Evolutionary conservation across 2,329 filamentous ascomycete genomes (phyloP).

Genomic region (Capronia americana): DNA sequence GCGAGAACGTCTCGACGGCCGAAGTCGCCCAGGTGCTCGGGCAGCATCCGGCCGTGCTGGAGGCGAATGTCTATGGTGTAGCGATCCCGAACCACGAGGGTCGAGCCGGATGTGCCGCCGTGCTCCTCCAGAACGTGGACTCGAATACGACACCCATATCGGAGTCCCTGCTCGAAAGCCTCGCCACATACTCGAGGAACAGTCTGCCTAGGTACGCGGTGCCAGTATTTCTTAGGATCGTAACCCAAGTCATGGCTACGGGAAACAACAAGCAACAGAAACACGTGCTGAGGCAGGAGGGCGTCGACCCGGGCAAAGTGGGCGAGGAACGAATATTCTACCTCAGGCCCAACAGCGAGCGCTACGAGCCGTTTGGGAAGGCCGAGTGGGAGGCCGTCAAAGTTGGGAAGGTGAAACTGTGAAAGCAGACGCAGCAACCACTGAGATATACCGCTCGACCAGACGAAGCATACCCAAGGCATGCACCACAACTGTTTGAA

Average conservation of each 20-base stretch:
- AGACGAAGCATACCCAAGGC: neutral
- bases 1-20: constrained; percentile 70
- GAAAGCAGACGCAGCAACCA: neutral
- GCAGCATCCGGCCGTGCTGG: constrained; percentile 57
- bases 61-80: constrained; percentile 72
- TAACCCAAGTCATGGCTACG: constrained; percentile 69
- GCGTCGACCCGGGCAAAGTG: constrained; percentile 70
- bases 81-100: constrained; percentile 70
- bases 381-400: constrained; percentile 73
- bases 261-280: constrained; percentile 93
- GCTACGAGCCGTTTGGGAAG: constrained; percentile 71
- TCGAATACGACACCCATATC: constrained; percentile 21
- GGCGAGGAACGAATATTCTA: constrained; percentile 65
- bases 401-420: constrained; percentile 74
- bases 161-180: constrained; percentile 30
- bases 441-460: neutral
- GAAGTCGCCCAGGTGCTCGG: constrained; percentile 72
- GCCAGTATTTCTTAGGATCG: constrained; percentile 77
- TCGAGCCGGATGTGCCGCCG: constrained; percentile 67
- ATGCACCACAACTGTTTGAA: too few species aligned
- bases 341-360: constrained; percentile 62
- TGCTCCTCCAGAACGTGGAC: constrained; percentile 46
- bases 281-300: constrained; percentile 71
- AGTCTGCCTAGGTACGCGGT: constrained; percentile 76
- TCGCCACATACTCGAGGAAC: constrained; percentile 47